Base-by-base conservation (phyloP, 2,329 filamentous ascomycete species). In the Pseudopyricularia cyperi region DNA sequence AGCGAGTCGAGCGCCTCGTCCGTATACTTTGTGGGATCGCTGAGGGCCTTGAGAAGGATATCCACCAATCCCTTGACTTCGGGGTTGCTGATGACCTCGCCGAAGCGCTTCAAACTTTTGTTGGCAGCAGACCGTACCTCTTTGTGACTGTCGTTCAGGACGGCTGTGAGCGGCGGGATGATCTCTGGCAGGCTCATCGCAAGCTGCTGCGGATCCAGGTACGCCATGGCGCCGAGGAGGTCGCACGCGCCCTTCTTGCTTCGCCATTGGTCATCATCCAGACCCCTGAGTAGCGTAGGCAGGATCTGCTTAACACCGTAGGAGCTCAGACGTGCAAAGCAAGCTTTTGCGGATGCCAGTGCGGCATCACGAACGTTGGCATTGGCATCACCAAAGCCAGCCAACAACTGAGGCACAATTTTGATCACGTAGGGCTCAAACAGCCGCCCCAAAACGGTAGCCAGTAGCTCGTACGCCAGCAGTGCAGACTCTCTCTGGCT, bases 201-300 rank as follows among this genome's bases (percentile, higher is more conserved):
- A 17, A 98, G 78, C 66, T 98, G 93, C 58, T 96, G 87, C 7
- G 94, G 91, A 65, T 97, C 93, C 32, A 98, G 79, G 65, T 98
- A 98, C 5, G 93, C 94, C 93, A 98, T 98, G 56, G 93, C 93
- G 65, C 93, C 93, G 14, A 98, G 77, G 26, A 95, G 83, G 64
- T 98, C 93, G 63, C 93, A 98, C 52, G 93, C 93, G 59, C 94
- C 93, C 71, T 95, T 95, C 70, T 98, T 97, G 71, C 89, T 97
- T 62, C 93, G 85, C 93, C 93, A 98, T 66, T 97, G 91, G 51
- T 87, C 82, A 57, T 98, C 93, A 57, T 97, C 90, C 9, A 98
- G 79, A 53, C 94, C 93, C 57, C 93, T 83, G 2, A 98, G 77
- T 7, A 98, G 77, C 12, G 87, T 95, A 3, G 93, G 93, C 57